These are phyloP conservation scores for Populus nigra DNA, from an alignment of 345 rosid species.

Conservation along the genomic window DNA sequence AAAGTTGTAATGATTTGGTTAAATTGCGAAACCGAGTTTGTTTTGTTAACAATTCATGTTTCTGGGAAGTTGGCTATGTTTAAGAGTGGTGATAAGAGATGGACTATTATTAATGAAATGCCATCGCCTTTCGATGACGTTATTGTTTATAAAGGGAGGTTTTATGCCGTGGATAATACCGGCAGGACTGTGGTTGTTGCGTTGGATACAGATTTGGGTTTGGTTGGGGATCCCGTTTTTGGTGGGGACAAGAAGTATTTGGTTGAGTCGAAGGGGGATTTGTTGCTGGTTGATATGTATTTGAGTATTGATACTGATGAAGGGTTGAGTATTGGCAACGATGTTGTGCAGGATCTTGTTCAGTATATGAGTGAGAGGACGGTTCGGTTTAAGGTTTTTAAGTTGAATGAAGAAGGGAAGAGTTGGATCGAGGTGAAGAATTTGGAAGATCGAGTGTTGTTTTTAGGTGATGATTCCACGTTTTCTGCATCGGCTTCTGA, in stretches of 20 bases:
- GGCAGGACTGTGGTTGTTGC: slow-evolving; percentile 71
- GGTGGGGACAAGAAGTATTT: slow-evolving; percentile 91
- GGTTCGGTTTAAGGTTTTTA: slow-evolving; percentile 63
- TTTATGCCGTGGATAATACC: slow-evolving; percentile 68
- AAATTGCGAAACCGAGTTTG: slow-evolving; percentile 36
- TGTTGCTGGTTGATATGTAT: slow-evolving; percentile 80
- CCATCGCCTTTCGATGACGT: slow-evolving; percentile 86
- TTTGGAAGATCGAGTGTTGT: slow-evolving; percentile 60
- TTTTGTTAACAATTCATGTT: slow-evolving; percentile 79
- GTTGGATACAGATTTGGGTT: slow-evolving; percentile 23
- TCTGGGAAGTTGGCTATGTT: slow-evolving; percentile 84
- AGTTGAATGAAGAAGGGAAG: slow-evolving; percentile 40
- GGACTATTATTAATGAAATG: slow-evolving; percentile 75
- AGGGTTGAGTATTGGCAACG: slow-evolving; percentile 31
- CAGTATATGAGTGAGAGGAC: slow-evolving; percentile 64
- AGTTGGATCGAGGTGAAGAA: slow-evolving; percentile 55
- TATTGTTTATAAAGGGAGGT: slow-evolving; percentile 47
- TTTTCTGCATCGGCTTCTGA: slow-evolving; percentile 62
- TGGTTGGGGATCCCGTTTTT: slow-evolving; percentile 50
- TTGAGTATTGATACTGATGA: slow-evolving; percentile 55
- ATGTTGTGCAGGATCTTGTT: slow-evolving; percentile 34
- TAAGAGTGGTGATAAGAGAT: slow-evolving; percentile 50
- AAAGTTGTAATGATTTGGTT: slow-evolving; percentile 56
- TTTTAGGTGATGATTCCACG: slow-evolving; percentile 79
- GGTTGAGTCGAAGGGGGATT: slow-evolving; percentile 67